Evolutionary conservation across 1,139 yeast species (phyloP).

Genomic region (Scheffersomyces segobiensis): DNA sequence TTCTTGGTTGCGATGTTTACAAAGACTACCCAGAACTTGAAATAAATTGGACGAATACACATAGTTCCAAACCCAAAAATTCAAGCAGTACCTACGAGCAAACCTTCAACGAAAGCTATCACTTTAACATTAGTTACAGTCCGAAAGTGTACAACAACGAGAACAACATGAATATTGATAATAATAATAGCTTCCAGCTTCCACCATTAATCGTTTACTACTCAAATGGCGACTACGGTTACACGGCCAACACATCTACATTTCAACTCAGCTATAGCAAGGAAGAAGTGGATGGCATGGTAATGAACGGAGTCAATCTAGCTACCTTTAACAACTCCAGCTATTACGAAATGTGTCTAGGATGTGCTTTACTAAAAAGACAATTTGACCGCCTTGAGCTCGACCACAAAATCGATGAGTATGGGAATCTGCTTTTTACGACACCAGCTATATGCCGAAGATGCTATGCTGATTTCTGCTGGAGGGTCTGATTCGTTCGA

Average conservation of each 20-base stretch:
- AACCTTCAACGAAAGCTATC: no score
- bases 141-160: background rate
- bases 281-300: slow-evolving; percentile 44
- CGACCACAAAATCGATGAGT: background rate
- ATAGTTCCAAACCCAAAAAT: background rate
- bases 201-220: slow-evolving; percentile 60
- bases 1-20: slow-evolving; percentile 56
- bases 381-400: slow-evolving; percentile 42
- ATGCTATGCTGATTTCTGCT: slow-evolving; percentile 25
- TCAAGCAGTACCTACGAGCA: background rate
- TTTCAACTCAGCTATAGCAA: slow-evolving; percentile 53
- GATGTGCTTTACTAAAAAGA: slow-evolving; percentile 60
- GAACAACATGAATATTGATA: no score
- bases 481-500: slow-evolving; percentile 8
- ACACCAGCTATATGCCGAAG: slow-evolving; percentile 19
- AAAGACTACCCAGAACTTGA: slow-evolving; percentile 23
- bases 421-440: slow-evolving; percentile 2
- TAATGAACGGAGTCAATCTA: slow-evolving; percentile 52
- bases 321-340: slow-evolving; percentile 49
- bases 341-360: slow-evolving; percentile 50
- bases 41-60: background rate
- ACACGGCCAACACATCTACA: slow-evolving; percentile 57
- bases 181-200: slow-evolving; percentile 11
- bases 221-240: slow-evolving; percentile 45
- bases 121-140: background rate